Percentiles rank a stretch among this genome's conserved stretches.
These are phyloP conservation scores for Plasmodium chabaudi DNA, from an alignment of 169 alveolate species.

Conservation along the genomic window DNA sequence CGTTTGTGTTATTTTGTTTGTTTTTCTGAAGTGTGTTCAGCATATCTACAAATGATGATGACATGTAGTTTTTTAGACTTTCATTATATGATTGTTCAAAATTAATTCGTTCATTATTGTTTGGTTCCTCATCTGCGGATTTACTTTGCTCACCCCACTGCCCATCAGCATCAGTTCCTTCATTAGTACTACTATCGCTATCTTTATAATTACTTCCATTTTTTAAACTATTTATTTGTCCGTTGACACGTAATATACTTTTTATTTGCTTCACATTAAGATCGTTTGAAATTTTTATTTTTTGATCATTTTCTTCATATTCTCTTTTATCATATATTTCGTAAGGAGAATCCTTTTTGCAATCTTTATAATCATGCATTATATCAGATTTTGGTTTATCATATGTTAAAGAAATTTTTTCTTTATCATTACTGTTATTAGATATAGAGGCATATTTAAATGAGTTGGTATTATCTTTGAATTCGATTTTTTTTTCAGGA, in stretches of 20 bases:
- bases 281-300: neutral
- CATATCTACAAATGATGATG: conserved; percentile 69
- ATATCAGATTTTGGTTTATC: neutral
- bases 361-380: conserved; percentile 28
- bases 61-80: conserved; percentile 39
- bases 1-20: conserved; percentile 8
- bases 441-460: conserved; percentile 9
- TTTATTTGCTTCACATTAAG: neutral
- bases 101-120: neutral
- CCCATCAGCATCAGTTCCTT: neutral
- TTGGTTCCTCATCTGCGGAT: neutral
- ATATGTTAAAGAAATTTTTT: neutral
- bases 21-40: conserved; percentile 36
- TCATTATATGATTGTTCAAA: conserved; percentile 62
- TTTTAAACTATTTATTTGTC: neutral
- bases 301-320: conserved; percentile 13
- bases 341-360: conserved; percentile 7
- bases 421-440: neutral
- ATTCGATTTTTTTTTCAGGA: too few species aligned
- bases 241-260: neutral
- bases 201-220: neutral
- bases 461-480: too few species aligned
- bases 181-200: neutral
- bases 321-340: conserved; percentile 46
- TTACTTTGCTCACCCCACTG: neutral